Evolutionary conservation across 106 monocot genomes (phyloP), one percentile per base, ranked within the genome.

Genomic region (Dendrobium catenatum): DNA sequence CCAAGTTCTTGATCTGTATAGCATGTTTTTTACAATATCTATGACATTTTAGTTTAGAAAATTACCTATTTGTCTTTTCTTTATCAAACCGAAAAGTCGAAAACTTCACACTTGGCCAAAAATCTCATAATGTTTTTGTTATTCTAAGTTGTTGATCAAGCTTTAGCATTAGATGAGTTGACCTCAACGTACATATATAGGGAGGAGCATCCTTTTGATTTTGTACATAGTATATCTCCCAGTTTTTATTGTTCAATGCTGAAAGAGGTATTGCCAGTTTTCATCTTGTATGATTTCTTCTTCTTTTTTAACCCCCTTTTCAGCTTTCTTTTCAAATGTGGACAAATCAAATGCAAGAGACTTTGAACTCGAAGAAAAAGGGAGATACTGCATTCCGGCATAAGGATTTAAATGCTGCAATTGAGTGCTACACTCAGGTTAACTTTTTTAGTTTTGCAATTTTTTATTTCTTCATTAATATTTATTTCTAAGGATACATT

Each of bases 281-380:
- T 76, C n/a, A 41, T 76, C 3, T 18, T 80, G 31, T 61, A 31
- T 22, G 31, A 26, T 79, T 66, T 67, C 68, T 66, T 75, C 58
- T 70, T 55, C 70, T 55, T 81, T 29, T 31, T 70, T 77, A 72
- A 83, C 41, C 58, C 79, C 9, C 81, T 67, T 76, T 83, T 16
- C 90, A 95, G 95, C 86, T 95, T 22, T 95, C 95, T 29, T 95
- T 95, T 85, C 95, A 95, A 72, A 95, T 95, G 95, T 95, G 95
- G 95, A 95, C 95, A 40, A 86, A 92, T 85, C 94, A 95, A 79
- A 95, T 95, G 94, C 94, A 95, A 88, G 94, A 95, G 55, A 95
- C 95, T 29, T 75, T 95, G 76, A 89, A 87, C 84, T 92, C 95
- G 33, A 95, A 95, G 82, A 95, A 95, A 84, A 95, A 92, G 82